Base-by-base conservation (phyloP, 306 rosid species). In the Castanospermum australe region DNA sequence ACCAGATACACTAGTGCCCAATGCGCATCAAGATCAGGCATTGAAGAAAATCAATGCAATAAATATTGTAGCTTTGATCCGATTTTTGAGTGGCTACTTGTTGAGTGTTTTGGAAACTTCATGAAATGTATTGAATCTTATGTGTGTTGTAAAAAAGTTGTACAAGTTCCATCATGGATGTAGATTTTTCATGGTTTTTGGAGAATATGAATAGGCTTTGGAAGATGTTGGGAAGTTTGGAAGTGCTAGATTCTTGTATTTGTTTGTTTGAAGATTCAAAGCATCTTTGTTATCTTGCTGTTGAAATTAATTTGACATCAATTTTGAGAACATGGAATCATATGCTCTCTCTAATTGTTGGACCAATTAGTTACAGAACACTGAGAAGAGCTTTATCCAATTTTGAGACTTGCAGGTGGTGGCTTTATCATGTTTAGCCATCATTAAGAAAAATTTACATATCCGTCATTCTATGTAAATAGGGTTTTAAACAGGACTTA, bases 41-140 rank as follows among this genome's bases (percentile, higher is more conserved):
- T 75, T 32, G 84, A 67, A 71, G 85, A 72, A 66, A 82, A 64
- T 56, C 52, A 70, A 39, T 32, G 72, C 80, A 55, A 57, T 52
- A 35, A 54, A 63, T 48, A 7, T 65, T 56, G 64, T 45, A 17
- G 64, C 67, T 48, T 59, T 60, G 82, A 59, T 71, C 48, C n/a
- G 18, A 42, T 15, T 79, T 66, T 76, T 54, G 77, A 59, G 82
- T 22, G 78, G 71, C 20, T 74, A 63, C 45, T 74, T 65, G 22
- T 70, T 63, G 65, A 64, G 76, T 63, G 76, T 75, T 56, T 18
- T 42, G 71, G 45, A 56, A 66, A 48, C 32, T 3, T 67, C 21
- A 25, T n/a, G 69, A 52, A 41, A 61, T 82, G 63, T 6, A 62
- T 64, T 28, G 15, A 32, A 56, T 62, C 64, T 20, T 73, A 11